These are phyloP conservation scores for Penicillium egyptiacum DNA, from an alignment of 495 filamentous ascomycete genomes.

Conservation along the genomic window DNA sequence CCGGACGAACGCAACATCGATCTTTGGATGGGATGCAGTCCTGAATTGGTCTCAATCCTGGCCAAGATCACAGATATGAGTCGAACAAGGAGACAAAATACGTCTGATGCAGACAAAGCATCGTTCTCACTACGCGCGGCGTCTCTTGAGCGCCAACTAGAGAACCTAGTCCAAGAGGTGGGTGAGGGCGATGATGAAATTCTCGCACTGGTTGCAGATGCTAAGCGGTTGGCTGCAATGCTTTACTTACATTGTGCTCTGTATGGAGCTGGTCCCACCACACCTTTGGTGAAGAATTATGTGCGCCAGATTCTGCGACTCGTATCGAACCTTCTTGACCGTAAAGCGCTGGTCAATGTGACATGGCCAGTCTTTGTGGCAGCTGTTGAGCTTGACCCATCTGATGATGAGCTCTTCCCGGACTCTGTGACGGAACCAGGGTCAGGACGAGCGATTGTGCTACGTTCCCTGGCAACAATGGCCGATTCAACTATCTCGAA, in stretches of 20 bases:
- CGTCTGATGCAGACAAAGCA: constrained; percentile 24
- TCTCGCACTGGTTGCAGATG: constrained; percentile 38
- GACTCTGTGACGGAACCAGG: constrained; percentile 19
- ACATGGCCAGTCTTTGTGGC: constrained; percentile 51
- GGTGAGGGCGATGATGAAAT: constrained; percentile 32
- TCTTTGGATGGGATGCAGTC: constrained; percentile 50
- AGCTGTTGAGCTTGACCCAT: constrained; percentile 44
- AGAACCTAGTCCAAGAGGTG: constrained; percentile 38
- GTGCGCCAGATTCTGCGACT: constrained; percentile 38
- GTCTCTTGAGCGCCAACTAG: constrained; percentile 32
- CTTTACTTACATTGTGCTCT: constrained; percentile 46
- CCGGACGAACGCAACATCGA: constrained; percentile 39
- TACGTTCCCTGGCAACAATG: constrained; percentile 44
- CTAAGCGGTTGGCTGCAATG: constrained; percentile 43
- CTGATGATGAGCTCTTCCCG: constrained; percentile 39
- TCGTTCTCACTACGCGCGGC: constrained; percentile 33
- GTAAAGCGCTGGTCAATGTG: constrained; percentile 32
- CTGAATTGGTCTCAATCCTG: constrained; percentile 41
- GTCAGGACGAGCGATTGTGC: constrained; percentile 39
- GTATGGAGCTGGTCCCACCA: constrained; percentile 40
- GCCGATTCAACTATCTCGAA: constrained; percentile 43
- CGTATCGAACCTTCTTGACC: constrained; percentile 37
- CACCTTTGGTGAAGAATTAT: constrained; percentile 36
- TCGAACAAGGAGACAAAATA: constrained; percentile 30
- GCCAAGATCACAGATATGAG: constrained; percentile 47